phyloP scores from a whole-genome alignment of 805 yeast genomes.

The Candida verbasci region DNA sequence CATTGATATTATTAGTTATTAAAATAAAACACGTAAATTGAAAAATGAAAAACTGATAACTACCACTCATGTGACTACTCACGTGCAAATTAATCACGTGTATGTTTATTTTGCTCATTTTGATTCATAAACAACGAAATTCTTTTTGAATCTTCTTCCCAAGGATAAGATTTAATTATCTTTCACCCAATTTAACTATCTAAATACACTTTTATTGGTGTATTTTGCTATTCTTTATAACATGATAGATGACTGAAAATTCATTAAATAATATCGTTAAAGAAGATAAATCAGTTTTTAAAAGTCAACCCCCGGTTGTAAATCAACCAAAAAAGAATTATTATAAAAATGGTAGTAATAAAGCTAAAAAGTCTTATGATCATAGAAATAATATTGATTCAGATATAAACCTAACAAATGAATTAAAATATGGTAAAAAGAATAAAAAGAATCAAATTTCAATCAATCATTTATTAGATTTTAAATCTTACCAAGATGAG shows the following conservation, averaged over 20 bases:
- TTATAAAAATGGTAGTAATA: neutral
- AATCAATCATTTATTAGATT: slow-evolving; percentile 63
- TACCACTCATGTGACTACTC: no score
- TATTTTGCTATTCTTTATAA: neutral
- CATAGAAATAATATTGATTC: neutral
- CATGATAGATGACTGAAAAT: slow-evolving; percentile 1
- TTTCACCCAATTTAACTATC: neutral
- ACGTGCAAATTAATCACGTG: no score
- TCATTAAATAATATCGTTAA: neutral
- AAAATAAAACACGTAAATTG: neutral
- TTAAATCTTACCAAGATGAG: slow-evolving; percentile 39
- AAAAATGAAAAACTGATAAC: no score
- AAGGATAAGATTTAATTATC: slow-evolving; percentile 4
- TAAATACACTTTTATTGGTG: neutral
- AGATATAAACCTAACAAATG: slow-evolving; percentile 10
- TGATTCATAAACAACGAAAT: no score
- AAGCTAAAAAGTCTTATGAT: slow-evolving; percentile 1
- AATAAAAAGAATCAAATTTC: slow-evolving; percentile 14
- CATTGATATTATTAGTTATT: neutral
- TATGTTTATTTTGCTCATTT: no score
- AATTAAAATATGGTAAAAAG: slow-evolving; percentile 12
- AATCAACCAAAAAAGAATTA: neutral
- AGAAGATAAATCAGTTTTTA: slow-evolving; percentile 1
- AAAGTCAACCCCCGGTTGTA: no score
- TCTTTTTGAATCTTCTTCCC: no score